Conservation (phyloP, 2,329 filamentous ascomycete genomes). For the Ophiostoma populinum region DNA sequence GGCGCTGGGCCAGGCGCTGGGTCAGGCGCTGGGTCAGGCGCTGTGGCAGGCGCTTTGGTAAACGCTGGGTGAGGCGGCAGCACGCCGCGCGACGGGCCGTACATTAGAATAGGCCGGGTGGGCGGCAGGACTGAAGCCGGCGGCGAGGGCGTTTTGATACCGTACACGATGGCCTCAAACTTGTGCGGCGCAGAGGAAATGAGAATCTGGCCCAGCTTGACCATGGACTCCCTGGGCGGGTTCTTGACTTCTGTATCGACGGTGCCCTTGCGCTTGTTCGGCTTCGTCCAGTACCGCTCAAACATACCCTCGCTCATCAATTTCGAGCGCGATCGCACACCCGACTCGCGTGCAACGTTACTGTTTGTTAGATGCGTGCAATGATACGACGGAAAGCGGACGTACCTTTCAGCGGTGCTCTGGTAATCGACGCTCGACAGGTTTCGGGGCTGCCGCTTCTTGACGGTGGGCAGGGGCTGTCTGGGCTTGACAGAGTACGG, state of each 20-base stretch:
- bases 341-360: slow-evolving; percentile 56
- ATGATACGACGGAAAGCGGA: not conserved
- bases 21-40: not conserved
- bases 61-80: slow-evolving; percentile 35
- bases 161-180: slow-evolving; percentile 58
- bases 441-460: slow-evolving; percentile 46
- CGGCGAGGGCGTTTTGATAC: slow-evolving; percentile 48
- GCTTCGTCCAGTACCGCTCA: slow-evolving; percentile 64
- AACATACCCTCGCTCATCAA: slow-evolving; percentile 60
- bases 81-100: slow-evolving; percentile 43
- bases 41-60: not conserved
- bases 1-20: not conserved
- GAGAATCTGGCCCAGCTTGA: slow-evolving; percentile 53
- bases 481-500: slow-evolving; percentile 47
- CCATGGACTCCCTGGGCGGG: slow-evolving; percentile 53
- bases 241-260: slow-evolving; percentile 47
- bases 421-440: slow-evolving; percentile 52
- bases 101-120: slow-evolving; percentile 43
- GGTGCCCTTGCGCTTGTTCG: slow-evolving; percentile 48
- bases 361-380: slow-evolving; percentile 24
- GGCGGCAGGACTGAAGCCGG: slow-evolving; percentile 23
- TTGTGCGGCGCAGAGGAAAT: slow-evolving; percentile 68
- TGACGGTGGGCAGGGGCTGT: slow-evolving; percentile 54
- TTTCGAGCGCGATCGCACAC: slow-evolving; percentile 53
- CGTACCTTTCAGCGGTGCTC: slow-evolving; percentile 53